Base-by-base conservation (phyloP, 352 stramenopile species). In the Pythium sukuiense region DNA sequence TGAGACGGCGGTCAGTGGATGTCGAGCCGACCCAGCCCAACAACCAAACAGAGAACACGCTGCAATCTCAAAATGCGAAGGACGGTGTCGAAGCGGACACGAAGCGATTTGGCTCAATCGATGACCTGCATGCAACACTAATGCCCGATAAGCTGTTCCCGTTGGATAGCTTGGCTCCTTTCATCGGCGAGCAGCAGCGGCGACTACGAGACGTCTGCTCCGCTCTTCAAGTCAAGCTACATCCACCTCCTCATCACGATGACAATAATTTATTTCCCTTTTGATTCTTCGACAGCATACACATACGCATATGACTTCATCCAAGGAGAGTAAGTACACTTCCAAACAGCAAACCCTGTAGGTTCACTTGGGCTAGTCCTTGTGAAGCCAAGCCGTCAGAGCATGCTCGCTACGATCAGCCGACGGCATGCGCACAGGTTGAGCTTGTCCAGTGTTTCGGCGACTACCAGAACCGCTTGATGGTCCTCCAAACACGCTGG, bases 341-440 rank as follows among this genome's bases (percentile, higher is more conserved):
- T 37, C 18, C 14, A 39, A 58, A 59, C 33, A 66, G 49, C 32
- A 58, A 45, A 39, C 20, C 1, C n/a, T 29, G 20, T 13, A 14
- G 12, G 45, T 24, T 49, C 16, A 48, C 20, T 24, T 24, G 20
- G 20, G 63, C 32, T 64, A 46, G n/a, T 62, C 67, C 63, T 88
- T 85, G 53, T 73, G 75, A 59, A 92, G 71, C 84, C 84, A 92
- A 49, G 74, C 87, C 14, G 80, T 90, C 35, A 92, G 70, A 9
- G 76, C 75, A 61, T 83, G 90, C 54, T 87, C 79, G 30, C 76
- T 75, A 26, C 77, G 80, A 46, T 83, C 79, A 32, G 29, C 29
- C 1, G 61, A 43, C 11, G 7, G 41, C 9, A 33, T 52, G 61
- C 6, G 55, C 50, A 9, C 20, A 53, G 18, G 45, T 30, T 85